phyloP scores from a whole-genome alignment of 2,329 filamentous ascomycete genomes.

The Talaromyces sp. region DNA sequence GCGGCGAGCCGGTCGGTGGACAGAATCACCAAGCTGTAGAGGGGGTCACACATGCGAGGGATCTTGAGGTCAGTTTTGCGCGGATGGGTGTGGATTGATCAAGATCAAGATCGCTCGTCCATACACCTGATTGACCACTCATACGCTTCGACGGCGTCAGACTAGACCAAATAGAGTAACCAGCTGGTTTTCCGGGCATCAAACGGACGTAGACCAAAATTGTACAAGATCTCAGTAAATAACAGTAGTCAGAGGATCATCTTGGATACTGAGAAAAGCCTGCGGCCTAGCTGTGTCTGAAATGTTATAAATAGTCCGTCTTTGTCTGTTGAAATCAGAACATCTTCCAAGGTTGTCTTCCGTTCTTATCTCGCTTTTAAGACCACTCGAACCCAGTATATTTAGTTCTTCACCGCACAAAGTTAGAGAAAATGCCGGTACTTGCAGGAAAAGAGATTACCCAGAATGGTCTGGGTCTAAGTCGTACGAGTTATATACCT shows the following conservation, averaged over 20 bases:
- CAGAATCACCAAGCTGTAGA: constrained; percentile 20
- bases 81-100: neutral
- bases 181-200: constrained; percentile 9
- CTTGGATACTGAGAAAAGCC: neutral
- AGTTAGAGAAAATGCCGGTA: no score
- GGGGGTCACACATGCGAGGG: constrained; percentile 8
- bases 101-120: neutral
- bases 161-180: constrained; percentile 11
- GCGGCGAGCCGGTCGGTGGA: constrained; percentile 26
- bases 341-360: neutral
- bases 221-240: neutral
- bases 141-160: neutral
- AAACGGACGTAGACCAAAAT: constrained; percentile 1
- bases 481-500: constrained; percentile 19
- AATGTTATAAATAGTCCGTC: constrained; percentile 3
- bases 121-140: neutral
- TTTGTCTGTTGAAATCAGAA: neutral
- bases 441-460: constrained; percentile 25
- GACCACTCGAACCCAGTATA: no score
- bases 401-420: no score
- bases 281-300: neutral
- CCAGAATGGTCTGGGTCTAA: constrained; percentile 26
- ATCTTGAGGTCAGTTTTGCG: constrained; percentile 7
- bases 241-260: neutral
- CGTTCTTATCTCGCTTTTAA: neutral